Percentiles rank a stretch among this genome's conserved stretches.
Conservation (phyloP, 1,284 basidiomycete genomes). For the Cronartium quercuum region DNA sequence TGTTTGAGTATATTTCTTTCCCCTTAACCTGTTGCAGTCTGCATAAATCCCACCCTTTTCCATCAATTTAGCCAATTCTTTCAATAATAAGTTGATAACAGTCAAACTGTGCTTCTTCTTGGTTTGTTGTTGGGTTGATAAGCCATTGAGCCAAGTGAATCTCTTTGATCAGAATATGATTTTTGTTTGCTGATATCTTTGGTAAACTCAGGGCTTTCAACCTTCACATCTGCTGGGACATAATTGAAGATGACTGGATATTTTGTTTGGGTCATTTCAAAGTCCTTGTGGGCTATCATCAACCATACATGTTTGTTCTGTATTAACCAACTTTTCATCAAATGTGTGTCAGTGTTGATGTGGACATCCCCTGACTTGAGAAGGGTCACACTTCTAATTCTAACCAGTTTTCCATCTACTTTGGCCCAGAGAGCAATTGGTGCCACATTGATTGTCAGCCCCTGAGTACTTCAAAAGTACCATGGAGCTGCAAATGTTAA, state of each 20-base stretch:
- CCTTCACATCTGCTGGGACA: background rate
- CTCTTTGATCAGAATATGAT: background rate
- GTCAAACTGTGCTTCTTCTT: background rate
- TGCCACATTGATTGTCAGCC: too few relatives aligned
- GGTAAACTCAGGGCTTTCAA: background rate
- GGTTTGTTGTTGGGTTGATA: background rate
- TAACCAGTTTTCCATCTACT: background rate
- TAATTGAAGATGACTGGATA: slow-evolving; percentile 6
- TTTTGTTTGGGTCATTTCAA: background rate
- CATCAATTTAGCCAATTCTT: background rate
- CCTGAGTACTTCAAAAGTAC: too few relatives aligned
- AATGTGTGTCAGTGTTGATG: background rate
- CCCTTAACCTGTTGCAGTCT: background rate
- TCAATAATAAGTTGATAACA: background rate
- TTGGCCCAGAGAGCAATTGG: too few relatives aligned
- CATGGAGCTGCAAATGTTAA: too few relatives aligned
- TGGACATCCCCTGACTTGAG: background rate
- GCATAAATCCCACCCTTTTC: background rate
- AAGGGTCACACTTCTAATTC: background rate
- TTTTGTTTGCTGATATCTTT: background rate
- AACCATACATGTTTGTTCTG: slow-evolving; percentile 2
- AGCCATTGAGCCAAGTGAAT: background rate
- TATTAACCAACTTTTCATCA: background rate
- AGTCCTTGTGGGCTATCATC: background rate
- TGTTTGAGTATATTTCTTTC: background rate